Base-by-base conservation (phyloP, 2,329 filamentous ascomycete genomes). In the Curvularia lunata region DNA sequence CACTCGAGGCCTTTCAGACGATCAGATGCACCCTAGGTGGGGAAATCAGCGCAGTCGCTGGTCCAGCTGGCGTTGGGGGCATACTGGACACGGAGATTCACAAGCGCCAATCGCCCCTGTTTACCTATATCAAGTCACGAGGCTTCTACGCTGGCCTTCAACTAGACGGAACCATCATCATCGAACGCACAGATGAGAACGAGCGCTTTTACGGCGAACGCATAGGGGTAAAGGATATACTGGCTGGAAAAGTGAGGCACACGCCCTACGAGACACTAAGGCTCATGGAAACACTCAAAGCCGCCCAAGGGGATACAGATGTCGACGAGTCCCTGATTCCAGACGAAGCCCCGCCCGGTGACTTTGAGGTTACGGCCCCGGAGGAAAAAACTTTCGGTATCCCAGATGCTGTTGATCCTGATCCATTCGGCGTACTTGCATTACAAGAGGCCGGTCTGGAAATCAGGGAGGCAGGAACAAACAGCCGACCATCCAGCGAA, bases 381-480 rank as follows among this genome's bases (percentile, higher is more conserved):
- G 62, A 77, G n/a, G 79, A 77, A 7, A 77, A 82, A 28, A 79
- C 80, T 1, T 97, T 97, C 78, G 93, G 93, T 2, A 82, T 97
- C 16, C 92, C 92, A 0, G 87, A 89, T 62, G 78, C 81, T 3
- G 87, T 92, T 53, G 94, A 98, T 67, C 92, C 93, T 0, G 94
- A 98, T 74, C 94, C 94, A 0, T 98, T 91, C 71, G 94, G 94
- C 23, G 90, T 97, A 25, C 85, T 93, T 63, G 93, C 94, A 7
- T 80, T 98, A n/a, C 92, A 97, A 73, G 89, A 92, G 80, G 91
- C 92, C 59, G 94, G 94, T 2, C 81, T 97, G 54, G 91, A 94
- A 67, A 95, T 98, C 64, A 86, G 91, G 51, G 93, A 97, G 79
- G 93, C 93, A n/a, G 92, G 92, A 32, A 89, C 88, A 2, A 86